Evolutionary conservation across 2,329 filamentous ascomycete species (phyloP).

Genomic region (Pyrenophora graminea): DNA sequence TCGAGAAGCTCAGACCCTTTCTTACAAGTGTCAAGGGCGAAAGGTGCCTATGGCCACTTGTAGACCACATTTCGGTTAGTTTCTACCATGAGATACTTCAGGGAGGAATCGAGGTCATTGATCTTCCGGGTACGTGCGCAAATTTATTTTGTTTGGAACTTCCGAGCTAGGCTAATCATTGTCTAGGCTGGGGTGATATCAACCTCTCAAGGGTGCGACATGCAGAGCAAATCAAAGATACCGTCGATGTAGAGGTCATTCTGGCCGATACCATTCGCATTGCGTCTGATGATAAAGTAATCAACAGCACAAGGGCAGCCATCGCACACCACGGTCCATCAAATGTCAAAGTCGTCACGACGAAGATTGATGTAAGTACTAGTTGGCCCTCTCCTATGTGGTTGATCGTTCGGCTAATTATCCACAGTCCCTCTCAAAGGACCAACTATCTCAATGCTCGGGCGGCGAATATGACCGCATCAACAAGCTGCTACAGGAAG

Average conservation of each 20-base stretch:
- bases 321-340: slow-evolving; percentile 14
- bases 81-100: slow-evolving; percentile 20
- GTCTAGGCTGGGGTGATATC: slow-evolving; percentile 27
- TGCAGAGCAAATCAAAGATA: slow-evolving; percentile 23
- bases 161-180: background rate
- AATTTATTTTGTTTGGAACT: background rate
- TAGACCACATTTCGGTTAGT: slow-evolving; percentile 20
- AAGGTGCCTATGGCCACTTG: slow-evolving; percentile 27
- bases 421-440: slow-evolving; percentile 2
- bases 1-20: slow-evolving; percentile 20
- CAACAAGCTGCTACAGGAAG: background rate
- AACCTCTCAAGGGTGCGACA: slow-evolving; percentile 22
- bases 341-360: slow-evolving; percentile 27
- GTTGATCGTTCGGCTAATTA: background rate
- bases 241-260: slow-evolving; percentile 26
- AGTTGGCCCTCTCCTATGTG: background rate
- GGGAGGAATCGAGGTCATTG: slow-evolving; percentile 19
- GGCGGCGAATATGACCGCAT: slow-evolving; percentile 1
- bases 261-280: slow-evolving; percentile 27
- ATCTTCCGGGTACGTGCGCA: slow-evolving; percentile 29
- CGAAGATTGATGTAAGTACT: slow-evolving; percentile 32
- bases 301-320: slow-evolving; percentile 18
- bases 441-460: slow-evolving; percentile 5
- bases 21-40: slow-evolving; percentile 20
- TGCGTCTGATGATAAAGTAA: slow-evolving; percentile 19